Evolutionary conservation across 2,329 filamentous ascomycete genomes (phyloP), one percentile per base, ranked within the genome.

Genomic region (Lomentospora prolificans): DNA sequence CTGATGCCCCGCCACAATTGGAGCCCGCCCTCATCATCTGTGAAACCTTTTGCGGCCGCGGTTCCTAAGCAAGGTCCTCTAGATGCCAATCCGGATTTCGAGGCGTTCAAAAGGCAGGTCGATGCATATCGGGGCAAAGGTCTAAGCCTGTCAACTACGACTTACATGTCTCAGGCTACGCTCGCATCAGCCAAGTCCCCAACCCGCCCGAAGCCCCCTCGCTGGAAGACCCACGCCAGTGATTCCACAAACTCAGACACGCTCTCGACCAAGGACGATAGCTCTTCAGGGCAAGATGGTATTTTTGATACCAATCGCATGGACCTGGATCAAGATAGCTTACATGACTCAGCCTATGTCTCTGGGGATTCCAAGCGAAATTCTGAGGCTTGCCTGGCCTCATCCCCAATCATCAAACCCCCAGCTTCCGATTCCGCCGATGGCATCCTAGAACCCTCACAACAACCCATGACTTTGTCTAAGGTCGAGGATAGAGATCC

Each of bases 81-180:
- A 53, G 87, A 92, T 63, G 82, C 85, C 31, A 90, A 91, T 63
- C 81, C 87, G 5, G 85, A 90, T n/a, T 92, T 87, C 60, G 89
- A 92, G 66, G 86, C 86, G 2, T 92, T 95, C 66, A 79, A 78
- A 62, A 82, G 78, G 60, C 85, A 90, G 64, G 80, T 82, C n/a
- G 87, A 91, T 64, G 75, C 80, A 33, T 85, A 84, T 61, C 71
- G 72, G 9, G 53, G 46, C 69, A 50, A 44, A 19, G 53, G 53
- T 4, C 25, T 55, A 2, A 50, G 53, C 19, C 27, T 50, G 5
- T 48, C 53, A n/a, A 55, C 53, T 10, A 48, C 53, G 8, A 46
- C 52, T 9, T 54, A 46, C 36, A 54, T 28, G 22, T 44, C 33
- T 19, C 52, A 30, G 22, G 33, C 41, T 12, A 44, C 53, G 3